Evolutionary conservation across 177 flowering plant genomes (phyloP).

Genomic region (Vitis hybrid): DNA sequence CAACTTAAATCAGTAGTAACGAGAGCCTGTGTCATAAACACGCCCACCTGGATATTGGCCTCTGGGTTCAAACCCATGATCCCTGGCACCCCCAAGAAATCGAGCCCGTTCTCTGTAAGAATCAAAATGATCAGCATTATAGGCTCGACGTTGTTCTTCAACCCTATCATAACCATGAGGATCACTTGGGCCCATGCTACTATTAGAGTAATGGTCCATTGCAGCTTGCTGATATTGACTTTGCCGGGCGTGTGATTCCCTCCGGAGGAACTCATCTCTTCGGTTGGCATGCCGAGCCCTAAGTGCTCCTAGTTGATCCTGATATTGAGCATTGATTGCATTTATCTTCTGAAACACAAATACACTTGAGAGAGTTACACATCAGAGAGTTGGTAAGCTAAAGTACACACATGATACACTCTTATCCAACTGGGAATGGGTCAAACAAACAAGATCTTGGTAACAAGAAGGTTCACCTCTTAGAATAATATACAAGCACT

Average conservation of each 20-base stretch:
- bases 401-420: too few species aligned
- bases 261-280: conserved; percentile 65
- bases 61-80: conserved; percentile 27
- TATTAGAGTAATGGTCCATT: conserved; percentile 38
- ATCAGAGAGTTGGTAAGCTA: too few species aligned
- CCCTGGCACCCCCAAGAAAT: conserved; percentile 33
- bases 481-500: too few species aligned
- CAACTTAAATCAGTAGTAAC: conserved; percentile 16
- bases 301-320: conserved; percentile 56
- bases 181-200: conserved; percentile 32
- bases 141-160: conserved; percentile 35
- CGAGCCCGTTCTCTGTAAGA: conserved; percentile 51
- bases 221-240: conserved; percentile 60
- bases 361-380: too few species aligned
- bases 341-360: conserved; percentile 51
- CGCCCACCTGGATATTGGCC: conserved; percentile 32
- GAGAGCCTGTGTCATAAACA: conserved; percentile 25
- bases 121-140: conserved; percentile 36
- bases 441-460: too few species aligned
- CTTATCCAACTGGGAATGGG: too few species aligned
- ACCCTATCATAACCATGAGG: conserved; percentile 40
- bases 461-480: too few species aligned
- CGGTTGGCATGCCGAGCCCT: conserved; percentile 53
- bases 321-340: conserved; percentile 51
- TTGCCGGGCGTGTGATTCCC: conserved; percentile 59